Evolutionary conservation across 768 basidiomycete species (phyloP).

Genomic region (Leccinum variicolor): DNA sequence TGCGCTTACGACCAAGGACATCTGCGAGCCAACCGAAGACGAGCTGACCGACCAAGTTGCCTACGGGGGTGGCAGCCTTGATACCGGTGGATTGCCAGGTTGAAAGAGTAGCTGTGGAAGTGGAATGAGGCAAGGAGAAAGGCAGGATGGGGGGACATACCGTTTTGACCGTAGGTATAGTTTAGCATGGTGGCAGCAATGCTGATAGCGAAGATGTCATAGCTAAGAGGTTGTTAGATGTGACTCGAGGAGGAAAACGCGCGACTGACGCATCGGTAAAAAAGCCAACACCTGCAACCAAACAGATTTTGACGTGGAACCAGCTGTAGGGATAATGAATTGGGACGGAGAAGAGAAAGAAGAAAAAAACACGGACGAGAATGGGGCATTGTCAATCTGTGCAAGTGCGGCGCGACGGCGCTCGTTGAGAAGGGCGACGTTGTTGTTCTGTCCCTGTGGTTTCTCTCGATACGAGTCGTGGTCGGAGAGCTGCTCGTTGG

Average conservation of each 20-base stretch:
- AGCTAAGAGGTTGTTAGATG: conserved; percentile 27
- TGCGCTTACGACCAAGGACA: conserved; percentile 69
- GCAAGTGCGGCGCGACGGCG: conserved; percentile 76
- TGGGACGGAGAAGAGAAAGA: not conserved
- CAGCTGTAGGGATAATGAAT: conserved; percentile 41
- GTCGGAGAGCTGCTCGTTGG: conserved; percentile 28
- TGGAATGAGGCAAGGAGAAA: not conserved
- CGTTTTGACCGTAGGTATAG: conserved; percentile 56
- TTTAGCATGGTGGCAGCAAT: conserved; percentile 82
- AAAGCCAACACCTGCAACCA: conserved; percentile 80
- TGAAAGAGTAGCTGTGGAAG: conserved; percentile 27
- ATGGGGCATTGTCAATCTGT: conserved; percentile 84
- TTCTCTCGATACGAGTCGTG: conserved; percentile 31
- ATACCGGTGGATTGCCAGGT: conserved; percentile 70
- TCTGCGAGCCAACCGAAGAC: conserved; percentile 83
- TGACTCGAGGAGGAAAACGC: not conserved
- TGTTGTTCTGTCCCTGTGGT: conserved; percentile 9
- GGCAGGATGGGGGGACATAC: conserved; percentile 13
- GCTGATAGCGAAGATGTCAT: conserved; percentile 89
- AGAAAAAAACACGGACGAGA: conserved; percentile 53
- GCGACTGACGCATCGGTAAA: conserved; percentile 75
- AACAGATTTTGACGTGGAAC: conserved; percentile 80
- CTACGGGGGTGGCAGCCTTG: conserved; percentile 75
- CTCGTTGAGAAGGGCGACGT: conserved; percentile 53
- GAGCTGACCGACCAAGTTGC: conserved; percentile 72